Percentiles rank a stretch among this genome's conserved stretches.
These are phyloP conservation scores for Penicillium roqueforti DNA, from an alignment of 495 filamentous ascomycete genomes.

Conservation along the genomic window DNA sequence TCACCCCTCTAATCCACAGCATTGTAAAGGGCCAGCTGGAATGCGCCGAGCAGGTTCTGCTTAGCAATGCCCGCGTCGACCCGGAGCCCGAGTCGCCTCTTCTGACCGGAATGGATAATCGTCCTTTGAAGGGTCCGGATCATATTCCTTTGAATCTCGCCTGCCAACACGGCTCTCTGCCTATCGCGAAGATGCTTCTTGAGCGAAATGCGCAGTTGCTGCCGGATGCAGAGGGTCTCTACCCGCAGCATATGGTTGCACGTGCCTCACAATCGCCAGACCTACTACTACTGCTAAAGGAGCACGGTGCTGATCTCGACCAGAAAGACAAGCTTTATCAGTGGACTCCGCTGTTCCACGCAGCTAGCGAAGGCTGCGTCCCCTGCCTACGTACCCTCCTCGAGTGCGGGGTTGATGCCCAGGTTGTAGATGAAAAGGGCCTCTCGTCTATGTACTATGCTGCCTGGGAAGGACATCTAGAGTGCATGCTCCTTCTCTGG, in stretches of 20 bases:
- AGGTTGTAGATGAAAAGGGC: slow-evolving; percentile 84
- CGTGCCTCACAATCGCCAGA: slow-evolving; percentile 77
- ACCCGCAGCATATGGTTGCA: slow-evolving; percentile 95
- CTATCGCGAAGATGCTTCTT: slow-evolving; percentile 78
- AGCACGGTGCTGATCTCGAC: slow-evolving; percentile 87
- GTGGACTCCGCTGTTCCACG: slow-evolving; percentile 95
- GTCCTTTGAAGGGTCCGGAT: slow-evolving; percentile 56
- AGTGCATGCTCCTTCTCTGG: slow-evolving; percentile 87
- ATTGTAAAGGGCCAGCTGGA: slow-evolving; percentile 79
- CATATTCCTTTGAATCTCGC: slow-evolving; percentile 93
- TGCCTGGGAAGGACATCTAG: slow-evolving; percentile 93
- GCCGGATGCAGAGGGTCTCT: slow-evolving; percentile 92
- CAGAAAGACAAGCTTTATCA: slow-evolving; percentile 93
- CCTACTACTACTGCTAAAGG: slow-evolving; percentile 71
- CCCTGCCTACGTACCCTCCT: slow-evolving; percentile 77
- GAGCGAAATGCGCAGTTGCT: slow-evolving; percentile 71
- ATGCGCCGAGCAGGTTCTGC: slow-evolving; percentile 73
- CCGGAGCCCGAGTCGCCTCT: slow-evolving; percentile 49
- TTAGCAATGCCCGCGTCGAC: slow-evolving; percentile 70
- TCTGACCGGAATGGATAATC: not conserved
- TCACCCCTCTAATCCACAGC: slow-evolving; percentile 90
- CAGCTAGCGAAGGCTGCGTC: slow-evolving; percentile 93
- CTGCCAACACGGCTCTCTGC: slow-evolving; percentile 82
- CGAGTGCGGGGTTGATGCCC: slow-evolving; percentile 65
- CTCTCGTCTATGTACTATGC: slow-evolving; percentile 97